Evolutionary conservation across 352 stramenopile genomes (phyloP).

Genomic region (Phytophthora hybrid): DNA sequence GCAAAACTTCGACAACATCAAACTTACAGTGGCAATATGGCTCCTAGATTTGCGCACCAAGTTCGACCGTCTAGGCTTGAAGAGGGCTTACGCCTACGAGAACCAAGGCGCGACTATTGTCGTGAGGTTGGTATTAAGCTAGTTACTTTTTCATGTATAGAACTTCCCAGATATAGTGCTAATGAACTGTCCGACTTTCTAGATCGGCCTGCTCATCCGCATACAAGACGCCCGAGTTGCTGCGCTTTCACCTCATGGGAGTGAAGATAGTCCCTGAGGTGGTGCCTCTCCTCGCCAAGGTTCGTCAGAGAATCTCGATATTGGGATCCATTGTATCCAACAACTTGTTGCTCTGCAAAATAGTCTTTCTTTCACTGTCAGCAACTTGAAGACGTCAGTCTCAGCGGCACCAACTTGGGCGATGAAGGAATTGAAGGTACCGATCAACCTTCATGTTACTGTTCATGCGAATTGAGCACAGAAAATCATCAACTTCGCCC

Average conservation of each 20-base stretch:
- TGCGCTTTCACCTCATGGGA: slow-evolving; percentile 49
- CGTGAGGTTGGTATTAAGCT: slow-evolving; percentile 36
- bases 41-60: slow-evolving; percentile 64
- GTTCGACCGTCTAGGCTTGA: slow-evolving; percentile 65
- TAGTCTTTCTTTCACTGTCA: slow-evolving; percentile 45
- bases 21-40: not conserved
- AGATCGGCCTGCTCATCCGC: slow-evolving; percentile 41
- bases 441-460: not conserved
- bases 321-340: not conserved
- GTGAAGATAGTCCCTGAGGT: slow-evolving; percentile 34
- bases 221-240: slow-evolving; percentile 40
- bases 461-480: not conserved
- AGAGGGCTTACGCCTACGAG: slow-evolving; percentile 51
- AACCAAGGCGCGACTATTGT: slow-evolving; percentile 42
- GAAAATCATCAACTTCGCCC: not conserved
- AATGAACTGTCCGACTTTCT: not conserved
- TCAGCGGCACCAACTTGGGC: slow-evolving; percentile 33
- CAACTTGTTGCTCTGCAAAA: not conserved
- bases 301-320: slow-evolving; percentile 1
- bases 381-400: slow-evolving; percentile 38
- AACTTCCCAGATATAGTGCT: no score
- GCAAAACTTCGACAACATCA: not conserved
- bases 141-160: not conserved
- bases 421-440: slow-evolving; percentile 40
- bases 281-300: slow-evolving; percentile 43